Base-by-base conservation (phyloP, 2,329 filamentous ascomycete genomes). In the Fusarium hostae region DNA sequence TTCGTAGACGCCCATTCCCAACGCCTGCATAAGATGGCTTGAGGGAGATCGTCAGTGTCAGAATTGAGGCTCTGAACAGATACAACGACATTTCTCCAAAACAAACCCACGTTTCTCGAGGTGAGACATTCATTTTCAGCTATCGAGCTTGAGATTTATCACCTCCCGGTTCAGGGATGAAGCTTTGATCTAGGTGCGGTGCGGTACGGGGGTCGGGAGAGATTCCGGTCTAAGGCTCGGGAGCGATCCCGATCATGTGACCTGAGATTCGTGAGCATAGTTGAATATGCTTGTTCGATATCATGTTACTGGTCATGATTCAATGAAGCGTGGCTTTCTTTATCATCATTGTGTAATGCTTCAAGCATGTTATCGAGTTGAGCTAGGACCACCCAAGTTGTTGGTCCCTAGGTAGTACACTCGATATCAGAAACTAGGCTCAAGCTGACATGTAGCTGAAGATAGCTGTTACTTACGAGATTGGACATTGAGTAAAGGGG, bases 31-130 rank as follows among this genome's bases (percentile, higher is more conserved):
- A 80, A 81, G 89, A 90, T 1, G 90, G 89, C 1, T 70, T 92
- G 48, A 90, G 90, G 0, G 90, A 92, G 81, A 78, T 92, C 51
- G 87, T 90, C 16, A 92, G 89, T 76, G 86, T 92, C 1, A 51
- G 89, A 68, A 90, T 90, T 1, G 90, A 92, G 15, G 85, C 92
- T 32, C 41, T 78, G 16, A 4, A 73, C 75, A 9, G 77, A 76
- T 37, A n/a, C 35, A 34, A 61, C 73, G 59, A 77, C 77, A 9
- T 79, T 80, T 79, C 58, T 79, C 22, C 28, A 63, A 41, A 18
- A 44, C 22, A 24, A 45, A 48, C 26, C 20, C 22, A n/a, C 18
- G 18, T 26, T 28, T 30, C 43, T 24, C 7, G 37, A n/a, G 26
- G 12, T 39, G 44, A 32, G 13, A 41, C 9, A 9, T n/a, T 11